These are phyloP conservation scores for Juglanconis juglandina DNA, from an alignment of 2,329 filamentous ascomycete species.

Conservation along the genomic window DNA sequence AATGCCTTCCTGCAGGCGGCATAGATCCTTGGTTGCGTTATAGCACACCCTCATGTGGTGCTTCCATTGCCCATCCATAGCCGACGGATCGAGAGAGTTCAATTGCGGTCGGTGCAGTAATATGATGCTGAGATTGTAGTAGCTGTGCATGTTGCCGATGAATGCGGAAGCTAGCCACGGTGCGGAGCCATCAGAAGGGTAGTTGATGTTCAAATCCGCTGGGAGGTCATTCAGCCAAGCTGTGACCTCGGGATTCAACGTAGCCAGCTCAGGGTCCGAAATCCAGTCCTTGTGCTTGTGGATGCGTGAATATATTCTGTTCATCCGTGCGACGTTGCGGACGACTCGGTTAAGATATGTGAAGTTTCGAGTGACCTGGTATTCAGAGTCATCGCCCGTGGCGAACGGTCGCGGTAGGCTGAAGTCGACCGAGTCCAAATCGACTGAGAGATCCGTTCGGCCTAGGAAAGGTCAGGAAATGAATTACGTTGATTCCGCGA, in stretches of 20 bases:
- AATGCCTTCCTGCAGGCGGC: slow-evolving; percentile 81
- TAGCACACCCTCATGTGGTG: slow-evolving; percentile 85
- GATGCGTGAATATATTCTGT: slow-evolving; percentile 68
- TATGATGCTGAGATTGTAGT: slow-evolving; percentile 81
- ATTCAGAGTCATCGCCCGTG: slow-evolving; percentile 71
- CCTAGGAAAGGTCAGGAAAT: slow-evolving; percentile 42
- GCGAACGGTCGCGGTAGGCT: slow-evolving; percentile 59
- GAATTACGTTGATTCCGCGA: background rate
- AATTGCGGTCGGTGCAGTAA: slow-evolving; percentile 86
- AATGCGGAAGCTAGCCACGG: slow-evolving; percentile 87
- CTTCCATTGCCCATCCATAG: slow-evolving; percentile 74
- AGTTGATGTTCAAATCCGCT: slow-evolving; percentile 71
- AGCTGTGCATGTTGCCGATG: slow-evolving; percentile 82
- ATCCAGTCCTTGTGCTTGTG: slow-evolving; percentile 79
- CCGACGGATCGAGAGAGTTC: slow-evolving; percentile 69
- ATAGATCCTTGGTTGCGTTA: slow-evolving; percentile 77
- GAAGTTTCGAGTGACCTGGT: slow-evolving; percentile 77
- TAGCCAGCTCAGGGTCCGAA: slow-evolving; percentile 76
- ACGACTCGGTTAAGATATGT: slow-evolving; percentile 76
- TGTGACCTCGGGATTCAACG: slow-evolving; percentile 72
- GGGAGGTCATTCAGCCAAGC: slow-evolving; percentile 76
- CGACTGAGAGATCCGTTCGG: slow-evolving; percentile 73
- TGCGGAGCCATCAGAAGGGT: slow-evolving; percentile 72
- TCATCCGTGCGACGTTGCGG: slow-evolving; percentile 74
- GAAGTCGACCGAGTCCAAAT: slow-evolving; percentile 73